These are phyloP conservation scores for Brassica balearica DNA, from an alignment of 441 rosid genomes.

Conservation along the genomic window DNA sequence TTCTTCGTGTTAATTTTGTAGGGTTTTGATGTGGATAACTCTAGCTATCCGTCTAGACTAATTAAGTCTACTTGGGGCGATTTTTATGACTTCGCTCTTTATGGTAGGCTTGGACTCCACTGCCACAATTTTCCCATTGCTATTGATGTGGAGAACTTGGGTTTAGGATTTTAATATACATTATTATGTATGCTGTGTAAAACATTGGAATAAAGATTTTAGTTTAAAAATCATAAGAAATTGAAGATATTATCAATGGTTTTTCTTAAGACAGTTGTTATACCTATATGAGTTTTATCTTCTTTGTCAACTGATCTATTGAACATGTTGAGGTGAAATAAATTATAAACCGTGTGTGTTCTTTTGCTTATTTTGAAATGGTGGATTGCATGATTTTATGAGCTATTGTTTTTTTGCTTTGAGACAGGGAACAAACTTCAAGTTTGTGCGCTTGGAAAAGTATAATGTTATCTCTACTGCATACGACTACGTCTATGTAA, in stretches of 20 bases:
- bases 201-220: not conserved
- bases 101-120: conserved; percentile 15
- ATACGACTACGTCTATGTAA: not conserved
- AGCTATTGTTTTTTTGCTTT: not conserved
- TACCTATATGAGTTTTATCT: not conserved
- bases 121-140: conserved; percentile 21
- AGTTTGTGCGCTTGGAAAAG: conserved; percentile 34
- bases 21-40: conserved; percentile 8
- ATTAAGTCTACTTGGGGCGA: not conserved
- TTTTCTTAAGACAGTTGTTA: not conserved
- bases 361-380: not conserved
- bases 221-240: not conserved
- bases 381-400: too few species aligned
- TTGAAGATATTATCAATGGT: not conserved
- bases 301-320: not conserved
- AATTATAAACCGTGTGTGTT: not conserved
- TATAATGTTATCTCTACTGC: not conserved
- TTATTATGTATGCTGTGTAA: conserved; percentile 5
- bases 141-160: too few species aligned
- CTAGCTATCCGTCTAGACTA: not conserved
- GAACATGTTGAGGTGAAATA: not conserved
- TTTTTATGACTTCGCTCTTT: not conserved
- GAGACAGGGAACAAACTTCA: conserved; percentile 24
- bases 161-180: not conserved
- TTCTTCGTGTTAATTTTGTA: not conserved